Percentiles rank a stretch among this genome's conserved stretches.
Conservation (phyloP, 768 basidiomycete genomes). For the Bullera alba region DNA sequence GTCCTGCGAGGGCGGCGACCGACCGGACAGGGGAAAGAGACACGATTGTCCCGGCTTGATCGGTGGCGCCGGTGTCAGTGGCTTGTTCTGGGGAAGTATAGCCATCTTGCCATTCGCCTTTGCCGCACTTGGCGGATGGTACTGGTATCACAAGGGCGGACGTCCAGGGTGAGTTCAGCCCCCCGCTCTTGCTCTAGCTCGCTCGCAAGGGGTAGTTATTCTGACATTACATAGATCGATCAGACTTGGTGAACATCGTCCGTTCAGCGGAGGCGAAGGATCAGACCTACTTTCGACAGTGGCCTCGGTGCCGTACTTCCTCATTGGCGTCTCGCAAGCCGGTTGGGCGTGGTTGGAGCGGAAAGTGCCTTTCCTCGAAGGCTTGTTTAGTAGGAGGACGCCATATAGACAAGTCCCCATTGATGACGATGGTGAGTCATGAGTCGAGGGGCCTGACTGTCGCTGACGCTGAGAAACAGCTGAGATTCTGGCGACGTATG, state of each 20-base stretch:
- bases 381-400: constrained; percentile 29
- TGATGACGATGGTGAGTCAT: constrained; percentile 44
- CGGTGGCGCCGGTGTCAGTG: constrained; percentile 53
- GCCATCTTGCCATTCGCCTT: constrained; percentile 68
- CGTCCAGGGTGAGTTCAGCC: constrained; percentile 60
- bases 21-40: constrained; percentile 64
- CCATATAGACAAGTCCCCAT: constrained; percentile 42
- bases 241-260: constrained; percentile 41
- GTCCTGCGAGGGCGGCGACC: constrained; percentile 68
- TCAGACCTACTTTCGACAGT: constrained; percentile 61
- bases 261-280: constrained; percentile 47
- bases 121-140: constrained; percentile 68
- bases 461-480: constrained; percentile 4
- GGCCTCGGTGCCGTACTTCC: constrained; percentile 83
- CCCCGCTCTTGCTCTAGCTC: neutral
- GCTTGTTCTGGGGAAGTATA: constrained; percentile 77
- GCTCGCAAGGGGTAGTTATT: too few species aligned
- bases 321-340: constrained; percentile 63
- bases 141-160: constrained; percentile 72
- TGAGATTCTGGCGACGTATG: constrained; percentile 28
- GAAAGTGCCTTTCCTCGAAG: constrained; percentile 40
- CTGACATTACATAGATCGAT: constrained; percentile 26
- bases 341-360: constrained; percentile 37
- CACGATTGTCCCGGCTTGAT: constrained; percentile 77
- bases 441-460: neutral